Percentiles rank a stretch among this genome's conserved stretches.
Evolutionary conservation across 495 filamentous ascomycete genomes (phyloP).

Genomic region (Chaetomidium leptoderma): DNA sequence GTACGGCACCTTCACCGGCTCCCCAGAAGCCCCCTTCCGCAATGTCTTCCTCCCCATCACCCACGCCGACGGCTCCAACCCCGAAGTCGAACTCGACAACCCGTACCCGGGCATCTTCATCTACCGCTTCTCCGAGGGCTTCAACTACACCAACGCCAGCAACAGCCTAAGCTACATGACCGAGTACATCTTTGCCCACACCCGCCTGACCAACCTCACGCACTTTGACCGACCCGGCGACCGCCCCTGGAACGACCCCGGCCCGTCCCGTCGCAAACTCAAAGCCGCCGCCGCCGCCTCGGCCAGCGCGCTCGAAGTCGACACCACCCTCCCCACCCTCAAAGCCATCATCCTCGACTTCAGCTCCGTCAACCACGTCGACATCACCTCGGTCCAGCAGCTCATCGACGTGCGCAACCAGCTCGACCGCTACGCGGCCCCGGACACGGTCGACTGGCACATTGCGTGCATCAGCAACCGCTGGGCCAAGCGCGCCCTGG

Average conservation of each 20-base stretch:
- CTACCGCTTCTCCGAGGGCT: conserved; percentile 94
- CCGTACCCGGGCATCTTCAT: conserved; percentile 96
- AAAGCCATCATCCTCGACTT: conserved; percentile 95
- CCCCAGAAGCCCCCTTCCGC: conserved; percentile 41
- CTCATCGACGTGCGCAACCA: conserved; percentile 98
- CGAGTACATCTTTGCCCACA: conserved; percentile 65
- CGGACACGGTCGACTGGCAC: conserved; percentile 91
- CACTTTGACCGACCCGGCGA: conserved; percentile 66
- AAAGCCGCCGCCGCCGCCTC: conserved; percentile 36
- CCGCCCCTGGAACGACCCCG: conserved; percentile 94
- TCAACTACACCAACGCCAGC: conserved; percentile 92
- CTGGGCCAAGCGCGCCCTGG: conserved; percentile 94
- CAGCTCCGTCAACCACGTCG: conserved; percentile 92
- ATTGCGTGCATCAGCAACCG: conserved; percentile 92
- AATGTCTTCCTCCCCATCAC: conserved; percentile 90
- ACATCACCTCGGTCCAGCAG: conserved; percentile 90
- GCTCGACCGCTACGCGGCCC: conserved; percentile 80
- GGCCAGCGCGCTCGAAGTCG: conserved; percentile 42
- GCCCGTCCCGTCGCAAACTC: conserved; percentile 50
- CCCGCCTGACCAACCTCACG: conserved; percentile 69
- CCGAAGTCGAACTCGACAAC: conserved; percentile 67
- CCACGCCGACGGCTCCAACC: conserved; percentile 86
- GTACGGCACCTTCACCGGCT: conserved; percentile 51
- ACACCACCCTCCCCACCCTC: conserved; percentile 62
- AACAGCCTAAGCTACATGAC: conserved; percentile 85